A percentile compares a stretch with the other conserved stretches of the same genome.
Evolutionary conservation across 768 basidiomycete species (phyloP).

Genomic region (Boletellus sp.): DNA sequence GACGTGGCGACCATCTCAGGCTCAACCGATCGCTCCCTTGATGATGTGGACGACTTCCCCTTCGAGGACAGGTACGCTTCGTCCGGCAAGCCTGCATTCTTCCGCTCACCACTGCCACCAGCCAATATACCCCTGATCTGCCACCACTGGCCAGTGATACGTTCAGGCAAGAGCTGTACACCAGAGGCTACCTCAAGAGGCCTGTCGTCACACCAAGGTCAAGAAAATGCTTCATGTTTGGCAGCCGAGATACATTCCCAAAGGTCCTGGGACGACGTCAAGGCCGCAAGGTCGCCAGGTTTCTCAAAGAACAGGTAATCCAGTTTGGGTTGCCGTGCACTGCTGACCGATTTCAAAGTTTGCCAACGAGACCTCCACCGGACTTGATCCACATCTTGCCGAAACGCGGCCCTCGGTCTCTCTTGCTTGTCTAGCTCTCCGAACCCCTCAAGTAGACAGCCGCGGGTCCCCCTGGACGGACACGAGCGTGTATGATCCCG

Average conservation of each 20-base stretch:
- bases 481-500: neutral
- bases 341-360: constrained; percentile 8
- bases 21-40: neutral
- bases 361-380: neutral
- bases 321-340: neutral
- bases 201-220: constrained; percentile 7
- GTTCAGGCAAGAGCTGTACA: constrained; percentile 28
- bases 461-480: no score
- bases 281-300: constrained; percentile 16
- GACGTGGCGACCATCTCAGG: constrained; percentile 4
- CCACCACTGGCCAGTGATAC: constrained; percentile 27
- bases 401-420: no score
- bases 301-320: constrained; percentile 17
- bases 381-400: neutral
- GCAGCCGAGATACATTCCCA: constrained; percentile 6
- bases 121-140: constrained; percentile 7
- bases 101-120: constrained; percentile 5
- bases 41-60: neutral
- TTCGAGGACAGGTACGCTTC: constrained; percentile 12
- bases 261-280: constrained; percentile 18
- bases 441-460: no score
- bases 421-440: no score
- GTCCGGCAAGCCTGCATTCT: neutral
- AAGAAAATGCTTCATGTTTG: neutral
- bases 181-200: constrained; percentile 24